These are phyloP conservation scores for Henckelia pumila DNA, from an alignment of 257 asterid species.

Conservation along the genomic window DNA sequence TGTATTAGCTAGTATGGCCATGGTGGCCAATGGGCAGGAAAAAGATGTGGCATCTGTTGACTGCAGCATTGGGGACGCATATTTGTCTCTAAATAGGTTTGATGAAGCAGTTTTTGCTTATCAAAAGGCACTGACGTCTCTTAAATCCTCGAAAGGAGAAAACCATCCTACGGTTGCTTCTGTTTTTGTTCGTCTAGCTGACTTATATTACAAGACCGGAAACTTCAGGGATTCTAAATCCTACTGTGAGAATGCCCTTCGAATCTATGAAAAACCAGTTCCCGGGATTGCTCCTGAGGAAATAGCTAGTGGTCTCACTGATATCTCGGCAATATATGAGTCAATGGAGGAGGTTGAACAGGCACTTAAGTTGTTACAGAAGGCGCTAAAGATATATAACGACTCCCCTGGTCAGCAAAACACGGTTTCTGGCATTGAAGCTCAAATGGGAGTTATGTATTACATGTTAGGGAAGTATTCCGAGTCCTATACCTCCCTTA, in stretches of 20 bases:
- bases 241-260: conserved; percentile 83
- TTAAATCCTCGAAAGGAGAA: conserved; percentile 83
- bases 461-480: conserved; percentile 77
- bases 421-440: conserved; percentile 86
- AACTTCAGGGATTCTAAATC: conserved; percentile 79
- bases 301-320: conserved; percentile 82
- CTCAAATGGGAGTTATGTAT: conserved; percentile 88
- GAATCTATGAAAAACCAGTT: conserved; percentile 64
- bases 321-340: conserved; percentile 84
- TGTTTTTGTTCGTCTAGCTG: conserved; percentile 86
- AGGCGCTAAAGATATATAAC: conserved; percentile 80
- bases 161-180: conserved; percentile 88
- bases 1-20: conserved; percentile 91
- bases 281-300: conserved; percentile 88
- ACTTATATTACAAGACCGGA: conserved; percentile 77
- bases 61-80: conserved; percentile 85
- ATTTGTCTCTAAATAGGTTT: conserved; percentile 69
- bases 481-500: conserved; percentile 63
- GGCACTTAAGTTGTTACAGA: conserved; percentile 72
- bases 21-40: conserved; percentile 89
- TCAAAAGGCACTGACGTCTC: conserved; percentile 81
- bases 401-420: conserved; percentile 89
- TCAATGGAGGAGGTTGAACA: conserved; percentile 87
- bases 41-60: conserved; percentile 80
- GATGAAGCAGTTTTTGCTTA: conserved; percentile 89